A percentile compares a stretch with the other conserved stretches of the same genome.
phyloP scores from a whole-genome alignment of 495 filamentous ascomycete genomes.

The Podospora tetraspora region DNA sequence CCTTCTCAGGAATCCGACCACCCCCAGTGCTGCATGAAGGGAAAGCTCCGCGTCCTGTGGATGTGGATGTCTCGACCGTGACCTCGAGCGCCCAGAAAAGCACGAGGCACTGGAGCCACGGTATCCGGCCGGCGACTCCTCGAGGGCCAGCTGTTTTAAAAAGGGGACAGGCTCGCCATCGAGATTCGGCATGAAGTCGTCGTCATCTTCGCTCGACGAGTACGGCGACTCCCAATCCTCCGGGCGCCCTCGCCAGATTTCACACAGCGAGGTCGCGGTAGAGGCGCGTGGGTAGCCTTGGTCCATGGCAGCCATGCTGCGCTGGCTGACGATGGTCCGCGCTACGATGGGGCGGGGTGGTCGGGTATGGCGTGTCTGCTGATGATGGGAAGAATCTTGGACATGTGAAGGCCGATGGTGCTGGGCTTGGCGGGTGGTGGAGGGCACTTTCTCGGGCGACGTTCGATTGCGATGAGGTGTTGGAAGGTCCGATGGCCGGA shows the following conservation, averaged over 20 bases:
- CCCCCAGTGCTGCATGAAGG: background rate
- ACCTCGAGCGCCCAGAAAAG: constrained; percentile 3
- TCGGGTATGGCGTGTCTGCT: background rate
- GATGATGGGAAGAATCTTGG: background rate
- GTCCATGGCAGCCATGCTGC: constrained; percentile 15
- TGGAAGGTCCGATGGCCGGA: background rate
- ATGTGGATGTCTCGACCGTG: background rate
- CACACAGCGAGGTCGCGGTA: constrained; percentile 21
- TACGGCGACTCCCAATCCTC: constrained; percentile 32
- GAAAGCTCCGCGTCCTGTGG: background rate
- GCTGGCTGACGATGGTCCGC: constrained; percentile 7
- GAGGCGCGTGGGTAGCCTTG: constrained; percentile 13
- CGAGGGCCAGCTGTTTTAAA: constrained; percentile 2
- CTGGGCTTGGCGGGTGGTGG: background rate
- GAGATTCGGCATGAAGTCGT: constrained; percentile 6
- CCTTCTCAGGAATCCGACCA: constrained; percentile 10
- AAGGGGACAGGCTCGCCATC: constrained; percentile 13
- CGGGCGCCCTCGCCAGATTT: constrained; percentile 28
- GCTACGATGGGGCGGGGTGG: constrained; percentile 6
- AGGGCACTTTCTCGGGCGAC: background rate
- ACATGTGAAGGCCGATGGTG: background rate
- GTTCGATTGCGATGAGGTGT: background rate
- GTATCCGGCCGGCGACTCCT: constrained; percentile 9
- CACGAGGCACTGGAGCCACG: background rate
- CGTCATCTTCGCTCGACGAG: constrained; percentile 15